Evolutionary conservation across 306 rosid genomes (phyloP), one percentile per base, ranked within the genome.

Genomic region (Delonix regia): DNA sequence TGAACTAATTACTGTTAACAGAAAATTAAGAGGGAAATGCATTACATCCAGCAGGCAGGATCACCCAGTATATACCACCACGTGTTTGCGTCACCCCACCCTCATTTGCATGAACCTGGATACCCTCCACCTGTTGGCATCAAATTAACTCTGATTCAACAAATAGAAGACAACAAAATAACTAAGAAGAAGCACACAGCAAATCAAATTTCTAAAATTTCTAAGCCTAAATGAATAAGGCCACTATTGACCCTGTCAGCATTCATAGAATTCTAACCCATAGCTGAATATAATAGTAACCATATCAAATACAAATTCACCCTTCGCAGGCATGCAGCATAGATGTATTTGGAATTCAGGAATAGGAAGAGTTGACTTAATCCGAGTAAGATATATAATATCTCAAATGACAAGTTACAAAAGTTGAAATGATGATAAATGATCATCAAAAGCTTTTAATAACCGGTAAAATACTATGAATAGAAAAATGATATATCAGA

Each of bases 31-130:
- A 79, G 74, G 73, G 72, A 80, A 69, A 83, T 34, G 79, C 62
- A 71, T 85, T 94, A 94, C 98, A 94, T 94, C 98, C 98, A 30
- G 98, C 98, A 28, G 98, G 98, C 87, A 94, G 87, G 88, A 94
- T 94, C 78, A 94, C 24, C 96, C 98, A 94, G 81, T 94, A 94
- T 55, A 85, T 56, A 61, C 98, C 98, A n/a, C 98, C 98, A 63
- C 98, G 94, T 5, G 98, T 94, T 78, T 87, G 89, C 42, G 98
- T 94, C 61, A 75, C 55, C 57, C 98, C 98, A 44, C 98, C 98
- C 87, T 94, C 98, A 68, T 94, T 84, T 78, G 93, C 94, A 14
- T 92, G 96, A 80, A 94, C 98, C 84, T 94, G 85, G 30, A 92
- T 94, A 61, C 98, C 98, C 74, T 87, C 98, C 77, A 94, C 98